Percentiles rank a stretch among this genome's conserved stretches.
These are phyloP conservation scores for Cynara cardunculus DNA, from an alignment of 129 eudicot genomes.

Conservation along the genomic window DNA sequence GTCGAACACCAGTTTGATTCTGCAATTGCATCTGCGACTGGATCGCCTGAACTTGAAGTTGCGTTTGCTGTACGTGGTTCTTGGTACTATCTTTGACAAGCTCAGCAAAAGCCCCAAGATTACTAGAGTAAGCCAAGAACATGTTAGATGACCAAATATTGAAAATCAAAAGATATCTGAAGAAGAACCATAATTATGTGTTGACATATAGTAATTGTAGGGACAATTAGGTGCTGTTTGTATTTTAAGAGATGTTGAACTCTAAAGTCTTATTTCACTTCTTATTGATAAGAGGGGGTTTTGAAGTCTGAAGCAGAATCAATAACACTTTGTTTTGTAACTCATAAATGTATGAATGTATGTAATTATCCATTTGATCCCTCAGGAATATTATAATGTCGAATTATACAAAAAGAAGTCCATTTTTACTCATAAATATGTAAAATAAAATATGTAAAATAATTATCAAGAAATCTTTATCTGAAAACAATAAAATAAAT, in stretches of 20 bases:
- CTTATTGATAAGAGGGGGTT: background rate
- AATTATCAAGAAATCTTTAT: too few relatives aligned
- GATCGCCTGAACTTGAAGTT: slow-evolving; percentile 54
- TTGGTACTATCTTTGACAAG: slow-evolving; percentile 75
- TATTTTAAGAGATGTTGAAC: too few relatives aligned
- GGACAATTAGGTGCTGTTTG: too few relatives aligned
- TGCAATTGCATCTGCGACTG: slow-evolving; percentile 68
- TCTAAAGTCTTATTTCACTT: background rate
- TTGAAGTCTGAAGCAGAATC: background rate
- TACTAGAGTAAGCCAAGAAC: slow-evolving; percentile 41
- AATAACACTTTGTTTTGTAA: background rate
- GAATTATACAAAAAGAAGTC: background rate
- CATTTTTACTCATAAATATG: background rate
- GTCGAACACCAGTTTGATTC: slow-evolving; percentile 57
- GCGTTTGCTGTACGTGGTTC: slow-evolving; percentile 58
- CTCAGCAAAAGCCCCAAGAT: slow-evolving; percentile 63
- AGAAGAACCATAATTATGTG: background rate
- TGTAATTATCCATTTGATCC: background rate
- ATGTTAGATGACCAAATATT: slow-evolving; percentile 16
- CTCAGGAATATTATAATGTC: background rate
- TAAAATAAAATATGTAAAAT: too few relatives aligned
- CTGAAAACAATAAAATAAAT: background rate
- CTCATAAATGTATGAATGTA: background rate
- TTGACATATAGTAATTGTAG: too few relatives aligned
- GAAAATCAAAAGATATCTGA: background rate